phyloP scores from a whole-genome alignment of 1,284 basidiomycete species.

The Cryptococcus sp. region DNA sequence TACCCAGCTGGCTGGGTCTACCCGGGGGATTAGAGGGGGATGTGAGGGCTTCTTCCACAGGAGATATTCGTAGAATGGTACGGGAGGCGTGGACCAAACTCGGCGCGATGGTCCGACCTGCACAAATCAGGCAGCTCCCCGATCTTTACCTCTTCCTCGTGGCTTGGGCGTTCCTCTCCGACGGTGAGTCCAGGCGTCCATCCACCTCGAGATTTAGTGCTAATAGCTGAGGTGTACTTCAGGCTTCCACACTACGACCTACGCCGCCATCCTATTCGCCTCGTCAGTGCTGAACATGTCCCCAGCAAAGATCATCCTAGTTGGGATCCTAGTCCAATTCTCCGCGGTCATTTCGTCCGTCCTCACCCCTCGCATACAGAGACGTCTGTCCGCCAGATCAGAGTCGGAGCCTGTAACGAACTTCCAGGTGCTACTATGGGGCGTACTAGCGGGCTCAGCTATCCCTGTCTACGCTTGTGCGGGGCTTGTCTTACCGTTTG shows the following conservation, averaged over 20 bases:
- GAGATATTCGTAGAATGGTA: constrained; percentile 17
- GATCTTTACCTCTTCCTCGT: constrained; percentile 83
- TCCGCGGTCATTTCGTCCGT: constrained; percentile 50
- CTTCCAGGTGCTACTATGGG: constrained; percentile 64
- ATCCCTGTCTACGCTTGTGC: constrained; percentile 82
- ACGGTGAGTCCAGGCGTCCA: constrained; percentile 60
- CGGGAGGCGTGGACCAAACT: constrained; percentile 40
- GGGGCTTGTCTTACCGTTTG: constrained; percentile 67
- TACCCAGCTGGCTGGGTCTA: constrained; percentile 73
- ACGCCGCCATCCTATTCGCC: constrained; percentile 51
- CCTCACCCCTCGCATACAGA: constrained; percentile 44
- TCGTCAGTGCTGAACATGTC: constrained; percentile 51
- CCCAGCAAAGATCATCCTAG: constrained; percentile 53
- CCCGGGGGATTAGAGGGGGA: constrained; percentile 51
- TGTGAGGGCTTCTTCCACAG: constrained; percentile 5
- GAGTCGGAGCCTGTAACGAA: constrained; percentile 58
- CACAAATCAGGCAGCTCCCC: constrained; percentile 68
- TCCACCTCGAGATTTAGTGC: background rate
- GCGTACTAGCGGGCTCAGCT: constrained; percentile 66
- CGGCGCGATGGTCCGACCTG: constrained; percentile 65
- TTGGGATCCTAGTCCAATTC: constrained; percentile 53
- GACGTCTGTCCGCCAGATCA: constrained; percentile 47
- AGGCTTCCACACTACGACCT: constrained; percentile 52
- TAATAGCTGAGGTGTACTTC: background rate
- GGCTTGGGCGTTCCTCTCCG: constrained; percentile 88